Conservation (phyloP, 2,329 filamentous ascomycete genomes). For the Colletotrichum sp. region DNA sequence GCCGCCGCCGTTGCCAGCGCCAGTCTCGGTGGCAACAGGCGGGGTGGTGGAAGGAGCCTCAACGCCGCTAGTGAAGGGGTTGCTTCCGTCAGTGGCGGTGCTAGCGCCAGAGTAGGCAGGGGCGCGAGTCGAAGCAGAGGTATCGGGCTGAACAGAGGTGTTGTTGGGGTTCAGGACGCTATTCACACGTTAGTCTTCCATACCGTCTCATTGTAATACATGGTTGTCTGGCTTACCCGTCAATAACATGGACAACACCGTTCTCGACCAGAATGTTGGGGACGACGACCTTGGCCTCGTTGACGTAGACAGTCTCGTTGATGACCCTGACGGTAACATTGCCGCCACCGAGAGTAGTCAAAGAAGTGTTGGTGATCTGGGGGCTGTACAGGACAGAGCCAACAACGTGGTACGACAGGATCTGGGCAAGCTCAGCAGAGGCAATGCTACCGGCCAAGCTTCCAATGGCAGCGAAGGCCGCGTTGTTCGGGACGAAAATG, state of each 20-base stretch:
- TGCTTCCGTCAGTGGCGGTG: slow-evolving; percentile 43
- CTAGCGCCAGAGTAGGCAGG: slow-evolving; percentile 61
- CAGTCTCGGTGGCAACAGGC: slow-evolving; percentile 34
- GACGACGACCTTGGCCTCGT: slow-evolving; percentile 53
- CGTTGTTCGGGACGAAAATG: slow-evolving; percentile 68
- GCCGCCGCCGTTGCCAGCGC: slow-evolving; percentile 5
- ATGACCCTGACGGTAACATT: slow-evolving; percentile 36
- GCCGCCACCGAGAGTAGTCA: slow-evolving; percentile 23
- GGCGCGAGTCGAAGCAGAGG: slow-evolving; percentile 46
- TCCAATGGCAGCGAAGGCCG: slow-evolving; percentile 62
- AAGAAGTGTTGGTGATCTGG: slow-evolving; percentile 9
- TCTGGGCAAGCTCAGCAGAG: slow-evolving; percentile 48
- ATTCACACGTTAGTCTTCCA: not conserved
- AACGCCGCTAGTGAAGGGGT: slow-evolving; percentile 62
- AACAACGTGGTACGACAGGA: slow-evolving; percentile 71
- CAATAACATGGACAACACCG: slow-evolving; percentile 63
- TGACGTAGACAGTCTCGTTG: slow-evolving; percentile 50
- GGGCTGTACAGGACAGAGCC: slow-evolving; percentile 58
- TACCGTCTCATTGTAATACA: not conserved
- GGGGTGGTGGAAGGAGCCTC: slow-evolving; percentile 44
- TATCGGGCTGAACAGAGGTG: slow-evolving; percentile 44
- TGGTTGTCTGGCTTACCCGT: slow-evolving; percentile 48
- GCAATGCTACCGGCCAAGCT: slow-evolving; percentile 53
- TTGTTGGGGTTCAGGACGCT: slow-evolving; percentile 64
- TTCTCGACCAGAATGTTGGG: slow-evolving; percentile 57